A percentile compares a stretch with the other conserved stretches of the same genome.
phyloP scores from a whole-genome alignment of 2,329 filamentous ascomycete genomes.

The Neospermospora avenae region DNA sequence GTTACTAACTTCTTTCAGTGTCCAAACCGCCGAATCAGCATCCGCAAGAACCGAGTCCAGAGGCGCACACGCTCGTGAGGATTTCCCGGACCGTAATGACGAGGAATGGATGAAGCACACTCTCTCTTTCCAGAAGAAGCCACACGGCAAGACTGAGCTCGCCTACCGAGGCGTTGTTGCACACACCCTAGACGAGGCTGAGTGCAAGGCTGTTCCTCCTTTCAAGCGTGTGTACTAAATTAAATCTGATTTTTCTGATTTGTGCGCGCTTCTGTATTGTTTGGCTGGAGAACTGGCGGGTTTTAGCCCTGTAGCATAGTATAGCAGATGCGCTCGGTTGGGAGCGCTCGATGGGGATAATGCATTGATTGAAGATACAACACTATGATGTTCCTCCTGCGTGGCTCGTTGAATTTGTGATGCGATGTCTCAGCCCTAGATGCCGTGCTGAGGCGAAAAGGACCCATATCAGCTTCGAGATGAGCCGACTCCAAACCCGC shows the following conservation, averaged over 20 bases:
- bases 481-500: no score
- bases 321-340: constrained; percentile 6
- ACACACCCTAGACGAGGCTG: constrained; percentile 85
- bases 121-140: constrained; percentile 89
- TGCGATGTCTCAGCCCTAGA: no score
- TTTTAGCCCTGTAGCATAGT: constrained; percentile 23
- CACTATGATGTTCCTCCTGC: no score
- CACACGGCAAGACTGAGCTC: constrained; percentile 83
- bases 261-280: constrained; percentile 9
- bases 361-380: constrained; percentile 1
- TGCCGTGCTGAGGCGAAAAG: no score
- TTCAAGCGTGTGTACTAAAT: constrained; percentile 89
- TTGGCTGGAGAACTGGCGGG: constrained; percentile 3
- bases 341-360: neutral
- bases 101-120: constrained; percentile 99
- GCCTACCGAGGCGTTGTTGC: constrained; percentile 80
- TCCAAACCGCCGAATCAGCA: constrained; percentile 87
- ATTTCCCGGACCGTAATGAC: constrained; percentile 93
- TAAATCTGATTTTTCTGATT: no score
- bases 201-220: constrained; percentile 94
- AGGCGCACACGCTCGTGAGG: constrained; percentile 95
- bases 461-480: no score
- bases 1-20: constrained; percentile 45
- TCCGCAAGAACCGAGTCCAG: constrained; percentile 96
- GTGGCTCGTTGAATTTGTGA: no score